Percentiles rank a stretch among this genome's conserved stretches.
These are phyloP conservation scores for Globisporangium barbulae DNA, from an alignment of 352 stramenopile species.

Conservation along the genomic window DNA sequence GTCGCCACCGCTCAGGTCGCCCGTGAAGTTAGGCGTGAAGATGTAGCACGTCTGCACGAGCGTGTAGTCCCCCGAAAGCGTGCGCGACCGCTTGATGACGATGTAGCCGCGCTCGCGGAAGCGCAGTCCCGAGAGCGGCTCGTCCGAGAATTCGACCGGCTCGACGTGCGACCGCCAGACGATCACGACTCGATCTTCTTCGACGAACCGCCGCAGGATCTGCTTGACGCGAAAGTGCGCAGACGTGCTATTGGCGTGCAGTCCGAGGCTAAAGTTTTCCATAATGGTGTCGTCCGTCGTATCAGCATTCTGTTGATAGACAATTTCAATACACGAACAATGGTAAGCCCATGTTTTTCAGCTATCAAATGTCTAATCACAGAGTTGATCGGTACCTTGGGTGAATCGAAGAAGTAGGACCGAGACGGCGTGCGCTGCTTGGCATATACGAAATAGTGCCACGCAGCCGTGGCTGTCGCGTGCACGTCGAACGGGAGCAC, in stretches of 20 bases:
- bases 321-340: not conserved
- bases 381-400: constrained; percentile 8
- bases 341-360: not conserved
- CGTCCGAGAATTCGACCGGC: constrained; percentile 46
- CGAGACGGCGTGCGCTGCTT: constrained; percentile 37
- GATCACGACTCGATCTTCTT: constrained; percentile 57
- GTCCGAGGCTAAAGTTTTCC: constrained; percentile 58
- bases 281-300: constrained; percentile 49
- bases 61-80: constrained; percentile 21
- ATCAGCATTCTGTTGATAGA: constrained; percentile 6
- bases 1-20: constrained; percentile 8
- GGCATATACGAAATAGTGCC: constrained; percentile 33
- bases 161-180: constrained; percentile 62
- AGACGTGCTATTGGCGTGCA: constrained; percentile 39
- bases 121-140: constrained; percentile 39
- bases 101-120: constrained; percentile 68
- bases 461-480: constrained; percentile 32
- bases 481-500: constrained; percentile 39
- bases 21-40: constrained; percentile 28
- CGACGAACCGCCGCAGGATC: constrained; percentile 57
- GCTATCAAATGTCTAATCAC: not conserved
- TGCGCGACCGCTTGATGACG: constrained; percentile 34
- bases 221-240: constrained; percentile 62
- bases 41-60: constrained; percentile 47
- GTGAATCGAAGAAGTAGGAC: constrained; percentile 21